Base-by-base conservation (phyloP, 1,284 basidiomycete species). In the Leccinum discolor region DNA sequence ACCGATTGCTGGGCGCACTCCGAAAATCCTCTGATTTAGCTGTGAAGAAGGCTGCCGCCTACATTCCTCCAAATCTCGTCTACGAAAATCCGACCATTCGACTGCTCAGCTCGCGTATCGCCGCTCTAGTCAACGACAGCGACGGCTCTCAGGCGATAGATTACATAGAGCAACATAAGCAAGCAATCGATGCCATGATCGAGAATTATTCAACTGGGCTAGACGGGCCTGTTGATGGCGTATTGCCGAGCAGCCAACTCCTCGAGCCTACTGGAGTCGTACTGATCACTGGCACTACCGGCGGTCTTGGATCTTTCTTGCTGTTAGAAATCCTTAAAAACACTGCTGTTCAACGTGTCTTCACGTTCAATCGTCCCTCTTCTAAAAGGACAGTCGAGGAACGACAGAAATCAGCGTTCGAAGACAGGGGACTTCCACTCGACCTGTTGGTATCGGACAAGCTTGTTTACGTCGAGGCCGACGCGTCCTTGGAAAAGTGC, bases 291-390 rank as follows among this genome's bases (percentile, higher is more conserved):
- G 47, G 47, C 7, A 50, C 47, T 12, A 52, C 50, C 11, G 18
- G 50, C 7, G 50, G 18, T 52, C 50, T 52, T 2, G 50, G 18
- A 12, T 52, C 50, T 12, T 52, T 21, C 18, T 52, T 52, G 11
- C 50, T 52, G 18, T 52, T 18, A 3, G 50, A 52, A 4, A 18
- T 52, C 11, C 50, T 52, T 6, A 52, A 61, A 8, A 62, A 70
- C 10, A n/a, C 63, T 6, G n/a, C 35, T 2, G 68, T 77, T 0
- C 40, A 59, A 16, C 63, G 56, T 21, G 63, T 78, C 2, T 78
- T 76, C 42, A 68, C 72, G 0, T 52, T 74, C 14, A 77, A 77
- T 60, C 65, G 73, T 7, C 62, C 66, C 7, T 64, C 65, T 38
- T 61, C 61, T 18, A 44, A 21, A 11, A 60, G 21, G 21, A 21